Percentiles rank a stretch among this genome's conserved stretches.
phyloP scores from a whole-genome alignment of 257 asterid species.

The Coffea canephora region DNA sequence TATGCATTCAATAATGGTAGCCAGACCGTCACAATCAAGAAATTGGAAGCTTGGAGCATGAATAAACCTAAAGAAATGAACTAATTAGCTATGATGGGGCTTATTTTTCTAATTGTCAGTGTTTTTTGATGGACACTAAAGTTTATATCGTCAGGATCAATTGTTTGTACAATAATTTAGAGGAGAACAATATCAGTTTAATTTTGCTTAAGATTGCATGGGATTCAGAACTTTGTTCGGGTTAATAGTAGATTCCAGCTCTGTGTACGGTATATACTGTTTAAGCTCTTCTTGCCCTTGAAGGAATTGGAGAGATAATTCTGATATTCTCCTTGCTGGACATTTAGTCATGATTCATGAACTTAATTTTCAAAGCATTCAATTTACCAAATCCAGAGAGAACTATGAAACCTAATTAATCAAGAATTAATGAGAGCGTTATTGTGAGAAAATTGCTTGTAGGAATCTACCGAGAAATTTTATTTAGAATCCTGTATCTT shows the following conservation, averaged over 20 bases:
- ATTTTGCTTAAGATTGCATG: too few relatives aligned
- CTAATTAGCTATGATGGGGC: not conserved
- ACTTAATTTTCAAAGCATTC: not conserved
- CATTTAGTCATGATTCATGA: not conserved
- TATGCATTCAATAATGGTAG: constrained; percentile 42
- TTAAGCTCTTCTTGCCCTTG: too few relatives aligned
- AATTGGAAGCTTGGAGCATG: constrained; percentile 43
- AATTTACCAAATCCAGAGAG: not conserved
- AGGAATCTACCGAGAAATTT: too few relatives aligned
- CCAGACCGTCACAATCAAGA: constrained; percentile 24
- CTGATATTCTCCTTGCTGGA: not conserved
- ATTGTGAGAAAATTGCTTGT: too few relatives aligned
- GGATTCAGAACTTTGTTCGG: too few relatives aligned
- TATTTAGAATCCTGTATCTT: too few relatives aligned
- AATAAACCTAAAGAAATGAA: constrained; percentile 18
- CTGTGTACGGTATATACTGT: too few relatives aligned
- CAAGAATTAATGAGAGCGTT: too few relatives aligned
- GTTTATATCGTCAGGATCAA: not conserved
- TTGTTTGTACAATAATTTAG: constrained; percentile 14
- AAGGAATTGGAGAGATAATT: too few relatives aligned
- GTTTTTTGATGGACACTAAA: not conserved
- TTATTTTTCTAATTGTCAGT: not conserved
- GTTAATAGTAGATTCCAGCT: too few relatives aligned
- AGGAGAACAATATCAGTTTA: too few relatives aligned
- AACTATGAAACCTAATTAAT: not conserved